Evolutionary conservation across 2,329 filamentous ascomycete genomes (phyloP).

Genomic region (Metarhizium humberi): DNA sequence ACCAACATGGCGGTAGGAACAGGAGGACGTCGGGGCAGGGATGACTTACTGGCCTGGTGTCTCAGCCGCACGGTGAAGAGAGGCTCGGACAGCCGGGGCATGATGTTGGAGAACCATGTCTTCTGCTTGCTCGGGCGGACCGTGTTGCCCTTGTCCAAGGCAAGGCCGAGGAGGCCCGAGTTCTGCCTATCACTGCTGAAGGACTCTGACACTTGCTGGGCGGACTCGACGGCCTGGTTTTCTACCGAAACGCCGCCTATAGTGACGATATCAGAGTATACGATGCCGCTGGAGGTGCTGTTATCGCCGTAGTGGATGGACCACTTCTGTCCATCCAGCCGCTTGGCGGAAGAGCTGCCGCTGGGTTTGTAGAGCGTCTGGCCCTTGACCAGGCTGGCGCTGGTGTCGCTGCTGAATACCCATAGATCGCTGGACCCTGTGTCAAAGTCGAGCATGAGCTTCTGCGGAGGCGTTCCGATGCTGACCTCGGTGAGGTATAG

Average conservation of each 20-base stretch:
- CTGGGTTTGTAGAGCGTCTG: constrained; percentile 30
- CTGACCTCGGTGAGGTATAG: constrained; percentile 10
- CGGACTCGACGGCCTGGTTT: constrained; percentile 33
- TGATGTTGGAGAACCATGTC: constrained; percentile 31
- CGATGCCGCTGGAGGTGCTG: constrained; percentile 31
- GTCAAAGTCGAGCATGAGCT: constrained; percentile 12
- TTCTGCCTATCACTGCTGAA: constrained; percentile 31
- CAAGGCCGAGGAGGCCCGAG: constrained; percentile 34
- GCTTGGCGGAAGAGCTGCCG: constrained; percentile 27
- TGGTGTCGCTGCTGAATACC: constrained; percentile 34
- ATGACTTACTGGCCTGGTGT: constrained; percentile 24
- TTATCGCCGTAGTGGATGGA: constrained; percentile 34
- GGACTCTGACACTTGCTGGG: constrained; percentile 27
- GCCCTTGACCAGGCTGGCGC: constrained; percentile 23
- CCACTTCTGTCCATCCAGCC: constrained; percentile 29
- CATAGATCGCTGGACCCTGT: constrained; percentile 19
- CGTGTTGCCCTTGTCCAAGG: constrained; percentile 32
- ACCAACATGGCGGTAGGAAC: neutral
- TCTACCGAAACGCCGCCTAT: constrained; percentile 30
- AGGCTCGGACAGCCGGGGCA: constrained; percentile 7
- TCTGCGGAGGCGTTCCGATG: constrained; percentile 13
- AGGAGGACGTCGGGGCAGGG: no score
- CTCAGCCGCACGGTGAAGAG: constrained; percentile 64
- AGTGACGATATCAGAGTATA: constrained; percentile 33
- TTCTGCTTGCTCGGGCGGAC: constrained; percentile 29